These are phyloP conservation scores for Neonothopanus nambi DNA, from an alignment of 1,284 basidiomycete species.

Conservation along the genomic window DNA sequence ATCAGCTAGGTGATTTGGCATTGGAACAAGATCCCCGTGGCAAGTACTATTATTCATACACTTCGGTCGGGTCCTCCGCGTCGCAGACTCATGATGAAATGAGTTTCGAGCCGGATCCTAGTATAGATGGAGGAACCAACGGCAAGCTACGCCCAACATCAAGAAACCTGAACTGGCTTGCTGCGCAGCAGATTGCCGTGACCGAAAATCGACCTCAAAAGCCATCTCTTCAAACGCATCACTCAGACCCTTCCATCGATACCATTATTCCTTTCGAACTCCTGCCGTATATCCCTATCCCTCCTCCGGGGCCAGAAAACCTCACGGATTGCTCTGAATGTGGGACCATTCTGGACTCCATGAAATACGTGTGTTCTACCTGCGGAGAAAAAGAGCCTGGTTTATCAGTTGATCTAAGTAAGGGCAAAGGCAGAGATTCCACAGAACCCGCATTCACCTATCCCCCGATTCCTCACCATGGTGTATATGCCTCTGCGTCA, in stretches of 20 bases:
- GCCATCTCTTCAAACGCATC: slow-evolving; percentile 16
- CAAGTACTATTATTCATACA: slow-evolving; percentile 76
- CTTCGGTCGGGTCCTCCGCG: slow-evolving; percentile 46
- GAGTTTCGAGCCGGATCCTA: slow-evolving; percentile 29
- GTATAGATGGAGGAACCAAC: slow-evolving; percentile 22
- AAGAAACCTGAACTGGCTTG: slow-evolving; percentile 63
- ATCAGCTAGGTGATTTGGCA: slow-evolving; percentile 53
- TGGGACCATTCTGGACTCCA: slow-evolving; percentile 67
- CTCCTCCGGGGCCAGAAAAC: slow-evolving; percentile 58
- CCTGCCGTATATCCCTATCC: slow-evolving; percentile 48
- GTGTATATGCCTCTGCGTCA: slow-evolving; percentile 18
- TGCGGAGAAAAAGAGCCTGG: slow-evolving; percentile 74
- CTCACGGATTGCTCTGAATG: slow-evolving; percentile 84
- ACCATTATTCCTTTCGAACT: slow-evolving; percentile 42
- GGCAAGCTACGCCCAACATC: slow-evolving; percentile 52
- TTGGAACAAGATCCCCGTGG: slow-evolving; percentile 66
- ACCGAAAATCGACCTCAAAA: slow-evolving; percentile 19
- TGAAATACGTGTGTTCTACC: slow-evolving; percentile 84
- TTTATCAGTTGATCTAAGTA: slow-evolving; percentile 20
- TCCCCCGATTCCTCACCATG: slow-evolving; percentile 17
- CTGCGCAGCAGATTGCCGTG: slow-evolving; percentile 42
- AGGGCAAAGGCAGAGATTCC: slow-evolving; percentile 38
- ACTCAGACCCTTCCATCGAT: slow-evolving; percentile 22
- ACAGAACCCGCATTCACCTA: slow-evolving; percentile 19
- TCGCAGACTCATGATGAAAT: slow-evolving; percentile 54